Percentiles rank a stretch among this genome's conserved stretches.
These are phyloP conservation scores for Rhodosporidiobolus sp. DNA, from an alignment of 768 basidiomycete species.

Conservation along the genomic window DNA sequence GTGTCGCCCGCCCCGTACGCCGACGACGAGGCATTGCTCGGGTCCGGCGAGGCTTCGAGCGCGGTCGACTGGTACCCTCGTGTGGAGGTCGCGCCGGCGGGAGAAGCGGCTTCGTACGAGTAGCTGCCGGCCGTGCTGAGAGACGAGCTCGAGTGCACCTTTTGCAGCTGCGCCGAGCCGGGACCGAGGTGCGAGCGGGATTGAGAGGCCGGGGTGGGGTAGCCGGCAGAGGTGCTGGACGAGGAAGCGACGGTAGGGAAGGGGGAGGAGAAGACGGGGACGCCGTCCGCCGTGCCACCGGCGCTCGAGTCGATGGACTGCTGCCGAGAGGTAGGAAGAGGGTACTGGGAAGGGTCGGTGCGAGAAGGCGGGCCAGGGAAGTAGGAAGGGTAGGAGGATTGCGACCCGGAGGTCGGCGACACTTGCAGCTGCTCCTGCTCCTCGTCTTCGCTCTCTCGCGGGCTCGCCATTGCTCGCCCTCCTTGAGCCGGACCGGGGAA, in stretches of 20 bases:
- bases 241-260: neutral
- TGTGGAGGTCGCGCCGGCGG: neutral
- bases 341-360: neutral
- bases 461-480: neutral
- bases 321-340: neutral
- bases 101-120: neutral
- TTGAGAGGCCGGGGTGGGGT: neutral
- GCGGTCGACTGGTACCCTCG: neutral
- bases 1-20: neutral
- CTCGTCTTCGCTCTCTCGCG: neutral
- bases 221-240: too few relatives aligned
- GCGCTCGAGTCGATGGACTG: neutral
- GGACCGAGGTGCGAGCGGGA: neutral
- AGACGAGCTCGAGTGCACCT: neutral
- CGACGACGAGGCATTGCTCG: neutral
- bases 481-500: neutral
- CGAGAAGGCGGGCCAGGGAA: conserved; percentile 10
- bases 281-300: neutral
- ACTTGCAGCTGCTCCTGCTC: neutral
- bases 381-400: neutral
- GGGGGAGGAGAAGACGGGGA: conserved; percentile 5
- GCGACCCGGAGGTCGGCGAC: neutral
- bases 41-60: neutral
- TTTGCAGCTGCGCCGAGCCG: neutral
- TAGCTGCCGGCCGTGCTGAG: neutral